These are phyloP conservation scores for Alloascoidea hylecoeti DNA, from an alignment of 805 yeast genomes.

Conservation along the genomic window DNA sequence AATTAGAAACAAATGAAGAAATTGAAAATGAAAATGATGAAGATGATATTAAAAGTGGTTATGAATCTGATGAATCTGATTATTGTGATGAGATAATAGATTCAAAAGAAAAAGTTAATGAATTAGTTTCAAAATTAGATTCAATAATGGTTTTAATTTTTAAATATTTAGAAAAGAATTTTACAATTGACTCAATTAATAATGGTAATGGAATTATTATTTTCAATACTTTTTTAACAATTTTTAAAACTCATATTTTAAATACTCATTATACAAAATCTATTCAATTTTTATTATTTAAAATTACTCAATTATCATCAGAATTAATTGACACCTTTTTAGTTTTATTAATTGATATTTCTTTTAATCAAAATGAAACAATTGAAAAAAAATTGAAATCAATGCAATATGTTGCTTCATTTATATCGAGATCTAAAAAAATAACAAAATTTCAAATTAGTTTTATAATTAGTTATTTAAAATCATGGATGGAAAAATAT, in stretches of 20 bases:
- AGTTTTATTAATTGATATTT: slow-evolving; percentile 69
- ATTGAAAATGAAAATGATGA: slow-evolving; percentile 16
- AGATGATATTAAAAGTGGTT: slow-evolving; percentile 16
- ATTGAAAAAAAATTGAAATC: slow-evolving; percentile 74
- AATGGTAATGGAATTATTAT: slow-evolving; percentile 52
- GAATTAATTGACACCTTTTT: slow-evolving; percentile 78
- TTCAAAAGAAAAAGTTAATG: slow-evolving; percentile 31
- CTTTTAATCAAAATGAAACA: slow-evolving; percentile 56
- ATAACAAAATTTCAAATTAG: slow-evolving; percentile 60
- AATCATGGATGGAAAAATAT: slow-evolving; percentile 74
- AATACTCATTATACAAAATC: slow-evolving; percentile 90
- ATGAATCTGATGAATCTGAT: slow-evolving; percentile 12
- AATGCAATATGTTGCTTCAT: slow-evolving; percentile 84
- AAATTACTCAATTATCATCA: slow-evolving; percentile 65
- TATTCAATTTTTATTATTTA: slow-evolving; percentile 74
- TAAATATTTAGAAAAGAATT: slow-evolving; percentile 29
- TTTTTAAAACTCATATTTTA: slow-evolving; percentile 69
- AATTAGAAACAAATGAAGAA: slow-evolving; percentile 14
- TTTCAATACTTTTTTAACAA: slow-evolving; percentile 59
- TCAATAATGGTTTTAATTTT: slow-evolving; percentile 46
- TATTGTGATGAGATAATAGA: slow-evolving; percentile 17
- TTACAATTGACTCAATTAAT: slow-evolving; percentile 35
- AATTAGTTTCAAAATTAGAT: slow-evolving; percentile 53
- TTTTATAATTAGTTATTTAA: slow-evolving; percentile 69
- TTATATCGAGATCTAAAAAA: slow-evolving; percentile 73